A percentile compares a stretch with the other conserved stretches of the same genome.
phyloP scores from a whole-genome alignment of 2,329 filamentous ascomycete species.

The Beauveria sp. region DNA sequence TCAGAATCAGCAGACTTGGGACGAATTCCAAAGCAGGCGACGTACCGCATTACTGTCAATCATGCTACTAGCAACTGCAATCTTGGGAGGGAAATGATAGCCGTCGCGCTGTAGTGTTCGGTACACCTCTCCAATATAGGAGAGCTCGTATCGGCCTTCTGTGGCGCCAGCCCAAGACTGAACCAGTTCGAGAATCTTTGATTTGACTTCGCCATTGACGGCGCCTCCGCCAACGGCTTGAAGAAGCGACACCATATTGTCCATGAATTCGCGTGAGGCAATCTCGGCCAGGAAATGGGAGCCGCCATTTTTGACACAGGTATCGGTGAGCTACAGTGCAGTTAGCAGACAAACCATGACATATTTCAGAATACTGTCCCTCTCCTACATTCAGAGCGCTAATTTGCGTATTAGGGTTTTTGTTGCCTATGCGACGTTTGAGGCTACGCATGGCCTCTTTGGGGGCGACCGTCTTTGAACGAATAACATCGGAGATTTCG shows the following conservation, averaged over 20 bases:
- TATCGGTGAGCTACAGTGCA: conserved; percentile 73
- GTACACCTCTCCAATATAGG: conserved; percentile 86
- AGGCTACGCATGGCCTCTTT: conserved; percentile 97
- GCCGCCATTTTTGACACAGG: conserved; percentile 97
- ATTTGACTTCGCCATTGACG: conserved; percentile 77
- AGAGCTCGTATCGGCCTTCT: conserved; percentile 73
- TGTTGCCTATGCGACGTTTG: conserved; percentile 90
- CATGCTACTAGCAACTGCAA: conserved; percentile 90
- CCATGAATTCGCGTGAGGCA: conserved; percentile 95
- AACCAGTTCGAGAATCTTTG: conserved; percentile 87
- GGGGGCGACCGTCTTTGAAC: conserved; percentile 93
- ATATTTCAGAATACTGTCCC: not conserved
- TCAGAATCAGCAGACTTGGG: not conserved
- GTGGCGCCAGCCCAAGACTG: conserved; percentile 90
- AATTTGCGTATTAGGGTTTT: conserved; percentile 94
- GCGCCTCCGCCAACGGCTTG: conserved; percentile 68
- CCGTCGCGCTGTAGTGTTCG: conserved; percentile 74
- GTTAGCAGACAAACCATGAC: not conserved
- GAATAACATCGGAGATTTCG: conserved; percentile 95
- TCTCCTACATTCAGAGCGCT: conserved; percentile 74
- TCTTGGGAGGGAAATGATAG: conserved; percentile 80
- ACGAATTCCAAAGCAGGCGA: not conserved
- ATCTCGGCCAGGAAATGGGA: conserved; percentile 92
- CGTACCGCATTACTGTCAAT: conserved; percentile 84
- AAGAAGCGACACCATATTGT: conserved; percentile 85